These are phyloP conservation scores for Hirschfeldia incana DNA, from an alignment of 345 rosid genomes.

Conservation along the genomic window DNA sequence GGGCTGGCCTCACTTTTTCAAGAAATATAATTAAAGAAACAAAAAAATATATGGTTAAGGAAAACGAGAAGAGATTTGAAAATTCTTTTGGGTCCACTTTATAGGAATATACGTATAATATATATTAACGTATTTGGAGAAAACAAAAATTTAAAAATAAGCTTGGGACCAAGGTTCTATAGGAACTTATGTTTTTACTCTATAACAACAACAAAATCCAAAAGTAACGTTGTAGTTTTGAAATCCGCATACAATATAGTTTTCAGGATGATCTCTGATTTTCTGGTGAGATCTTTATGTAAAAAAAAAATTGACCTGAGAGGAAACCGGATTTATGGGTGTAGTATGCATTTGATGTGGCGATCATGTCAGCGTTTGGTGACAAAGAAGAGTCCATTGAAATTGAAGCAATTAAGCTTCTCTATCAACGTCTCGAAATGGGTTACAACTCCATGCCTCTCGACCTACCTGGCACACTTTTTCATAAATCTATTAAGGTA, in stretches of 20 bases:
- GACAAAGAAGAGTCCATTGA: conserved; percentile 47
- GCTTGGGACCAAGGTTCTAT: neutral
- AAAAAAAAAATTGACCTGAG: neutral
- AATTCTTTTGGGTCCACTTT: neutral
- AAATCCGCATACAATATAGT: neutral
- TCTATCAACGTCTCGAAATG: conserved; percentile 69
- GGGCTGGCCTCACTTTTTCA: conserved; percentile 14
- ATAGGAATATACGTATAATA: neutral
- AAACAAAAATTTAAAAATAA: too few species aligned
- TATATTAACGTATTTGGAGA: neutral
- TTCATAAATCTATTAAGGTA: conserved; percentile 76
- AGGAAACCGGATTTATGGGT: conserved; percentile 6
- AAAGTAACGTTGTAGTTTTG: neutral
- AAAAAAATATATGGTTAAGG: neutral
- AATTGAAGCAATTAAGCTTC: conserved; percentile 63
- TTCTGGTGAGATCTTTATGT: neutral
- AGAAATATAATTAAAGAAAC: neutral
- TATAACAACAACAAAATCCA: neutral
- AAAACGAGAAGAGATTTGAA: neutral
- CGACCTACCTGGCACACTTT: conserved; percentile 81
- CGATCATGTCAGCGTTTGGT: conserved; percentile 79
- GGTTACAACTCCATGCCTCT: conserved; percentile 98
- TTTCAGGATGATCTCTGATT: neutral
- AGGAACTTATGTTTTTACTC: neutral
- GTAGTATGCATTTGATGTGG: conserved; percentile 96